Evolutionary conservation across 257 asterid genomes (phyloP).

Genomic region (Solanum gracilifrons): DNA sequence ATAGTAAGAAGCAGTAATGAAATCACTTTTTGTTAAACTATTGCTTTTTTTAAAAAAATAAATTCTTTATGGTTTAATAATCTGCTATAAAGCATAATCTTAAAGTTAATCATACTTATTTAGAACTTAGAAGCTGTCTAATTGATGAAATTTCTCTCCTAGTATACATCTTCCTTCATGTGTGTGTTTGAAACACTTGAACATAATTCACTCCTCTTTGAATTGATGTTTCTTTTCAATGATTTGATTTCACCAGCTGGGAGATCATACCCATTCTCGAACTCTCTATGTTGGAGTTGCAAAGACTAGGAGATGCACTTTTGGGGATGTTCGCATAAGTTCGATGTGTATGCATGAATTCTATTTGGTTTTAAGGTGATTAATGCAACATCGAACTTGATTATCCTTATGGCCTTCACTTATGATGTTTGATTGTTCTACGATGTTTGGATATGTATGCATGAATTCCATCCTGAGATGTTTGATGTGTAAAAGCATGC

Average conservation of each 20-base stretch:
- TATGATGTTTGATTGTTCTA: background rate
- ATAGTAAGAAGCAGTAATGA: background rate
- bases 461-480: background rate
- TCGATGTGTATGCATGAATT: constrained; percentile 60
- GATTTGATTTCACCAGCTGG: constrained; percentile 36
- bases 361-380: constrained; percentile 70
- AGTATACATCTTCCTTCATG: background rate
- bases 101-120: background rate
- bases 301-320: constrained; percentile 56
- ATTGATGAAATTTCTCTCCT: background rate
- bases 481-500: background rate
- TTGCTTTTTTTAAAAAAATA: too few species aligned
- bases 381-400: background rate
- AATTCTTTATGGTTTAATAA: background rate
- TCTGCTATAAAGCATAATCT: background rate
- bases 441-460: background rate
- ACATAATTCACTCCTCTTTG: background rate
- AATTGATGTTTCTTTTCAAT: background rate
- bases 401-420: background rate
- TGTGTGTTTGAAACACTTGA: background rate
- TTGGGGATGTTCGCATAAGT: constrained; percentile 44
- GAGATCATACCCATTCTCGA: constrained; percentile 35
- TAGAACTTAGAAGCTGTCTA: background rate
- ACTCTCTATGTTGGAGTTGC: constrained; percentile 59
- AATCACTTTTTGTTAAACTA: background rate